These are phyloP conservation scores for Pleurotus salmoneostramineus DNA, from an alignment of 768 basidiomycete genomes.

Conservation along the genomic window DNA sequence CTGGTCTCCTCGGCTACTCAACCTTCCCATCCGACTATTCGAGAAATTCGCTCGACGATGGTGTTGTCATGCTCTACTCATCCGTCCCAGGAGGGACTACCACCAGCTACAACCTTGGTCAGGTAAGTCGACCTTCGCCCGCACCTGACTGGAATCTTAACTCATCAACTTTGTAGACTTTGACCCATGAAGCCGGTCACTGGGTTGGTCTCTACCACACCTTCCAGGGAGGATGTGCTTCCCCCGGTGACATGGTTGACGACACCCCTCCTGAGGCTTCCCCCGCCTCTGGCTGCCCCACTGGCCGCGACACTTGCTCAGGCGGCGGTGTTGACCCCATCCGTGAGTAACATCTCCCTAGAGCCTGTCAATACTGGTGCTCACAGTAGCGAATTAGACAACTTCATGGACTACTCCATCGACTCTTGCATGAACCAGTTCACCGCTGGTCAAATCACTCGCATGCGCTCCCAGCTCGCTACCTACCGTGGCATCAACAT, in stretches of 20 bases:
- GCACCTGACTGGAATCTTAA: no score
- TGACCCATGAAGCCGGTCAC: constrained; percentile 58
- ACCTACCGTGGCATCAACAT: constrained; percentile 37
- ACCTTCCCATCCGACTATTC: constrained; percentile 46
- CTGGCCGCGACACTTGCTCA: constrained; percentile 30
- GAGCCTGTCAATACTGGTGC: background rate
- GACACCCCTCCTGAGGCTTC: constrained; percentile 46
- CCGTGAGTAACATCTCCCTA: constrained; percentile 21
- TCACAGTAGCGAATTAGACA: constrained; percentile 21
- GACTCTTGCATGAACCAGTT: constrained; percentile 49
- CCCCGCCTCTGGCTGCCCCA: constrained; percentile 38
- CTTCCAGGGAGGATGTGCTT: constrained; percentile 47
- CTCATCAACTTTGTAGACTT: no score
- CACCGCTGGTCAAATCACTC: constrained; percentile 40
- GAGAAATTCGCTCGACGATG: constrained; percentile 41
- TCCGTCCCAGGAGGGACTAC: constrained; percentile 41
- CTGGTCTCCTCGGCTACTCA: constrained; percentile 48
- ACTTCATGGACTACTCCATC: constrained; percentile 53
- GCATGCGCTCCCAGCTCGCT: constrained; percentile 34
- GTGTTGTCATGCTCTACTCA: constrained; percentile 39
- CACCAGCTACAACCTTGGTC: constrained; percentile 37
- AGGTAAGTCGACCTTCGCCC: constrained; percentile 16
- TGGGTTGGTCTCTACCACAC: constrained; percentile 60
- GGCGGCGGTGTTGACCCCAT: constrained; percentile 42
- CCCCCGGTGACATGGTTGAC: constrained; percentile 36